Percentiles rank a stretch among this genome's conserved stretches.
Evolutionary conservation across 306 rosid species (phyloP).

Genomic region (Vigna mungo): DNA sequence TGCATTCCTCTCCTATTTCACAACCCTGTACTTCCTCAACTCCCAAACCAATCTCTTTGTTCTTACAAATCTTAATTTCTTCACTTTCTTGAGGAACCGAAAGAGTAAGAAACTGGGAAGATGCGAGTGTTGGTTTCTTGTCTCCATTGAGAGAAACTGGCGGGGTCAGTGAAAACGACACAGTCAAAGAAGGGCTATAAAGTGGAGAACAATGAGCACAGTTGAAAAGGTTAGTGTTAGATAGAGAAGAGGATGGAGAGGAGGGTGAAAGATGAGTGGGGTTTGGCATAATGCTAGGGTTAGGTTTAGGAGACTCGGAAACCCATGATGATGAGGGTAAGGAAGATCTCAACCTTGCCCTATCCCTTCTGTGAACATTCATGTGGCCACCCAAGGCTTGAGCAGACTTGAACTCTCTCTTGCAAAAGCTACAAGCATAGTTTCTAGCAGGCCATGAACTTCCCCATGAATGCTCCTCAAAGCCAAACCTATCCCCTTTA

Average conservation of each 20-base stretch:
- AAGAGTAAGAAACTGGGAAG: slow-evolving; percentile 38
- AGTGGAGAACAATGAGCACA: slow-evolving; percentile 34
- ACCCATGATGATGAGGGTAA: slow-evolving; percentile 46
- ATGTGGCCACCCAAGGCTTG: slow-evolving; percentile 94
- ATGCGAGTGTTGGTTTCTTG: slow-evolving; percentile 46
- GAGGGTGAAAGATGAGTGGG: slow-evolving; percentile 45
- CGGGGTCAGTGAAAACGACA: slow-evolving; percentile 46
- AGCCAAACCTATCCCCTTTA: slow-evolving; percentile 43
- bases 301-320: slow-evolving; percentile 51
- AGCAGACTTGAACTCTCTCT: slow-evolving; percentile 84
- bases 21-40: slow-evolving; percentile 41
- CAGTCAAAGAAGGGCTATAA: slow-evolving; percentile 43
- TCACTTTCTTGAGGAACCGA: slow-evolving; percentile 42
- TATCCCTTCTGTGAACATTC: slow-evolving; percentile 93
- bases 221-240: slow-evolving; percentile 40
- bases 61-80: slow-evolving; percentile 26
- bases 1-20: slow-evolving; percentile 34
- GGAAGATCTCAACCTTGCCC: slow-evolving; percentile 72
- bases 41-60: slow-evolving; percentile 15
- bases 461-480: slow-evolving; percentile 57
- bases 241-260: slow-evolving; percentile 31
- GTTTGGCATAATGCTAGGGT: slow-evolving; percentile 46
- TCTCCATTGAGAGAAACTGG: slow-evolving; percentile 44
- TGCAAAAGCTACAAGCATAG: slow-evolving; percentile 78
- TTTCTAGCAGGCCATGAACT: slow-evolving; percentile 67